Evolutionary conservation across 169 alveolate species (phyloP), one percentile per base, ranked within the genome.

Genomic region (Cryptosporidium ubiquitum): DNA sequence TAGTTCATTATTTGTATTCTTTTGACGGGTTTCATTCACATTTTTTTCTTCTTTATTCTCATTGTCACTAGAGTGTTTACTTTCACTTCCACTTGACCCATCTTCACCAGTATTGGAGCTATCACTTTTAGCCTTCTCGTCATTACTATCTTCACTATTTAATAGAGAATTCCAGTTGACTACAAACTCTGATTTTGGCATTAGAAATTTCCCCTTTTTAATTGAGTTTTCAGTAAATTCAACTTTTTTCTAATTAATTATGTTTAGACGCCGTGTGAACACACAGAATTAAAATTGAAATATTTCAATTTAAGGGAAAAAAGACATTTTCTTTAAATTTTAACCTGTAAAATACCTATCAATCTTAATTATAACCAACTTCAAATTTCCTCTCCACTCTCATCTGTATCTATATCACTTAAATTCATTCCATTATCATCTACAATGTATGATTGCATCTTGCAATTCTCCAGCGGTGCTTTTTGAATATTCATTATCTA

Each of bases 401-500:
- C 75, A 16, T 79, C 89, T n/a, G 79, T 79, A 61, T 79, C 89
- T 39, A 79, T 60, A 42, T 79, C 89, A 61, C 89, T 79, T 18
- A 79, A 9, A 42, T 79, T 44, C 40, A 47, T 18, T 29, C 89
- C 89, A 64, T 79, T 39, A 9, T 79, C 79, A 47, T 40, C 89
- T 16, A 79, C 23, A 58, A 79, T 79, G 55, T 20, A 79, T 20
- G 89, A 79, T 31, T 79, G 89, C 74, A 61, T 61, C 75, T 79
- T 79, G 47, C 89, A 79, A 33, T 31, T 40, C 12, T 79, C 89
- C 55, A 79, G 35, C 20, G 89, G 68, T 20, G 89, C 29, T 20
- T 64, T 64, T 20, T 79, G 39, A 23, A 79, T 40, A 61, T 61
- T 58, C 89, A 79, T 79, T 23, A 79, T 60, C 89, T 79, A 47